Evolutionary conservation across 2,329 filamentous ascomycete genomes (phyloP).

Genomic region (Cladosporium sp.): DNA sequence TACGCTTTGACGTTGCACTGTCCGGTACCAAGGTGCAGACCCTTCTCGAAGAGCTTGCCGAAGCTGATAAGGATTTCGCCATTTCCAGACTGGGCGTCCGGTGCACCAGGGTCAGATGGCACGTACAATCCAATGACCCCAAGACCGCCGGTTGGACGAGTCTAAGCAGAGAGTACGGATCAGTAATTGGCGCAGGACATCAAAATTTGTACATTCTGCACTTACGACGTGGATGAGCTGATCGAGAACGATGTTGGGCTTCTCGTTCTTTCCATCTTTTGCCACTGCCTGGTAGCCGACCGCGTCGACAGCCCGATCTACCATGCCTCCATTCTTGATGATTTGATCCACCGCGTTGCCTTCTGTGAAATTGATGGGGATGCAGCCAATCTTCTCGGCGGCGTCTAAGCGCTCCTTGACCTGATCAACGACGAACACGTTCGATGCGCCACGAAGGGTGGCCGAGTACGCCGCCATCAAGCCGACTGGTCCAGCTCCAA

Average conservation of each 20-base stretch:
- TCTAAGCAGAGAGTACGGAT: too few relatives aligned
- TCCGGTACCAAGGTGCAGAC: slow-evolving; percentile 56
- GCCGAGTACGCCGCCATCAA: slow-evolving; percentile 64
- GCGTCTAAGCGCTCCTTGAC: slow-evolving; percentile 56
- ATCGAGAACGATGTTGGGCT: slow-evolving; percentile 60
- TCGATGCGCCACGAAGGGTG: slow-evolving; percentile 56
- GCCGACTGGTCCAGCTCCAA: slow-evolving; percentile 58
- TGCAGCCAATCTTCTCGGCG: slow-evolving; percentile 59
- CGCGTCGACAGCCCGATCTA: slow-evolving; percentile 61
- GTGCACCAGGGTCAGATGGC: slow-evolving; percentile 57
- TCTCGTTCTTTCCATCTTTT: slow-evolving; percentile 53
- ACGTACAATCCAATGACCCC: slow-evolving; percentile 49
- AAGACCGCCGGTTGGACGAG: slow-evolving; percentile 57
- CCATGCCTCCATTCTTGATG: slow-evolving; percentile 56
- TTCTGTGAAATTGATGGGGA: slow-evolving; percentile 58
- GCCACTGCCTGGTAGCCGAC: slow-evolving; percentile 63
- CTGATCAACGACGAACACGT: slow-evolving; percentile 60
- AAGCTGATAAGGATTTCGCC: slow-evolving; percentile 62
- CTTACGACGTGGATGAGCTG: slow-evolving; percentile 55
- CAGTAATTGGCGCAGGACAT: too few relatives aligned
- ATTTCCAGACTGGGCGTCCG: slow-evolving; percentile 57
- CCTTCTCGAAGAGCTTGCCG: slow-evolving; percentile 66
- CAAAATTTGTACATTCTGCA: too few relatives aligned
- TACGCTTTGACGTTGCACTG: slow-evolving; percentile 68
- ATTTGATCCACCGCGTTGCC: slow-evolving; percentile 59